Conservation (phyloP, 257 asterid genomes). For the Nicotiana sylvestris region DNA sequence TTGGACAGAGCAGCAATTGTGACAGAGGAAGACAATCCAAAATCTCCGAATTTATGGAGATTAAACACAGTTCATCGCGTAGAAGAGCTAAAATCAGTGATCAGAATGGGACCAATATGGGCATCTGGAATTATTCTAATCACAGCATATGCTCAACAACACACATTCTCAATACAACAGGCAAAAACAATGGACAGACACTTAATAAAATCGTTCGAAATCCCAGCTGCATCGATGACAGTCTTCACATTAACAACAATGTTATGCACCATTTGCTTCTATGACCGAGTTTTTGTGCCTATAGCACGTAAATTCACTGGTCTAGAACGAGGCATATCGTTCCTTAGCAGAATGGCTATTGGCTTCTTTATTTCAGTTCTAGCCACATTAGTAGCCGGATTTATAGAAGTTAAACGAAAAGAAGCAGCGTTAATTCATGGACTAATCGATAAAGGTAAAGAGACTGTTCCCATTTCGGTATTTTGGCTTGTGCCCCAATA, state of each 20-base stretch:
- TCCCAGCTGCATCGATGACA: constrained; percentile 77
- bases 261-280: constrained; percentile 55
- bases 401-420: constrained; percentile 55
- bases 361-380: constrained; percentile 53
- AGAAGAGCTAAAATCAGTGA: constrained; percentile 74
- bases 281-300: constrained; percentile 72
- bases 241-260: constrained; percentile 66
- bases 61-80: constrained; percentile 79
- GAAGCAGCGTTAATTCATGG: constrained; percentile 42
- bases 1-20: constrained; percentile 73
- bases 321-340: constrained; percentile 68
- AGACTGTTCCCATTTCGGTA: constrained; percentile 55
- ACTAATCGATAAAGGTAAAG: constrained; percentile 32
- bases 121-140: constrained; percentile 79
- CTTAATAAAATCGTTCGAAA: constrained; percentile 47
- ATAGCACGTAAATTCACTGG: constrained; percentile 53
- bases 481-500: constrained; percentile 75
- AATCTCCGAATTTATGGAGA: constrained; percentile 57
- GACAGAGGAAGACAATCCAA: constrained; percentile 49
- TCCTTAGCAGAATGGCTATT: constrained; percentile 67
- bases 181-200: constrained; percentile 82
- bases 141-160: constrained; percentile 76
- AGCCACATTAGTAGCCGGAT: constrained; percentile 71
- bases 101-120: constrained; percentile 95
- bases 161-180: constrained; percentile 74